Evolutionary conservation across 1,284 basidiomycete genomes (phyloP).

Genomic region (Ceratobasidium sp.): DNA sequence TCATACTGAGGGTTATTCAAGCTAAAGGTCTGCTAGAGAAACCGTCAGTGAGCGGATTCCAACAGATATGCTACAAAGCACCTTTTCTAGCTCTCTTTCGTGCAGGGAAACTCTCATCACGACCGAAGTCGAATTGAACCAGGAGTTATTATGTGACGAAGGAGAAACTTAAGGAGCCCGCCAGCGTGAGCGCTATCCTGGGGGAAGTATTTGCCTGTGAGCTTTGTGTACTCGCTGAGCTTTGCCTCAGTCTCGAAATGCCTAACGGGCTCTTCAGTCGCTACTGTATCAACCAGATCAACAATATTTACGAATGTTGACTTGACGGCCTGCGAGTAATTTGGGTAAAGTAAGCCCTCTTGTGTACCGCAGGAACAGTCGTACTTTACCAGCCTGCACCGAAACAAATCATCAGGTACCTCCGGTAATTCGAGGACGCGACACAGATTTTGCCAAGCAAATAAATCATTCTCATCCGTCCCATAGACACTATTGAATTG

Average conservation of each 20-base stretch:
- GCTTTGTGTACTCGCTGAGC: conserved; percentile 59
- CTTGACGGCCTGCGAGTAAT: not conserved
- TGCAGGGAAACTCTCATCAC: not conserved
- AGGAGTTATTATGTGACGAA: conserved; percentile 62
- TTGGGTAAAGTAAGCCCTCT: no score
- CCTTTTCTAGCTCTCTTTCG: not conserved
- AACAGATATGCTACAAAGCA: not conserved
- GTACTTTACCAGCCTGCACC: conserved; percentile 20
- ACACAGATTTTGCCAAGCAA: conserved; percentile 30
- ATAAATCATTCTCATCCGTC: conserved; percentile 27
- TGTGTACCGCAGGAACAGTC: not conserved
- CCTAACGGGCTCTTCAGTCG: conserved; percentile 41
- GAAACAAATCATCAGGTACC: conserved; percentile 15
- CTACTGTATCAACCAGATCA: conserved; percentile 30
- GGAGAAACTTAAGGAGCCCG: conserved; percentile 60
- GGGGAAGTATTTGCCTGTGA: conserved; percentile 59
- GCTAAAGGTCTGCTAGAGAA: not conserved
- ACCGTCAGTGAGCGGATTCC: not conserved
- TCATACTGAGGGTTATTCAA: no score
- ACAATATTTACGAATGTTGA: conserved; percentile 30
- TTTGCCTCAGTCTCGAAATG: conserved; percentile 53
- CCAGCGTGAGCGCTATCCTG: conserved; percentile 59
- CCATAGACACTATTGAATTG: conserved; percentile 29
- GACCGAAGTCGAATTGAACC: conserved; percentile 50
- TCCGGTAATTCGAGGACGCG: conserved; percentile 8